Percentiles rank a stretch among this genome's conserved stretches.
Evolutionary conservation across 1,284 basidiomycete species (phyloP).

Genomic region (Cryptococcus sp.): DNA sequence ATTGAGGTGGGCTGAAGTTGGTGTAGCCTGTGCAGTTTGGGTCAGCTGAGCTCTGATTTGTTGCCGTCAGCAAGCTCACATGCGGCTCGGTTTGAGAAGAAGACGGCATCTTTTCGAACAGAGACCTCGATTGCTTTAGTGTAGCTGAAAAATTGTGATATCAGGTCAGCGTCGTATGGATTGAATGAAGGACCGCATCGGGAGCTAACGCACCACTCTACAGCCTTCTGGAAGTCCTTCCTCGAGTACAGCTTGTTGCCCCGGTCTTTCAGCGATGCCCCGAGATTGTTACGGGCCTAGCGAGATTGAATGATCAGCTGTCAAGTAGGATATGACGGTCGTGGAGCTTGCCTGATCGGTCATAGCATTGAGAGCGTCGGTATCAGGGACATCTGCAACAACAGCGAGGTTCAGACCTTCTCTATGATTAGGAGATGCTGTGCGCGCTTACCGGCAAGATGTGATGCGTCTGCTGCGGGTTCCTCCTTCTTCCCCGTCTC

Average conservation of each 20-base stretch:
- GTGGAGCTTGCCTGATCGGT: slow-evolving; percentile 27
- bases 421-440: background rate
- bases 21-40: slow-evolving; percentile 69
- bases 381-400: slow-evolving; percentile 39
- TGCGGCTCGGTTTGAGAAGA: slow-evolving; percentile 96
- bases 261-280: slow-evolving; percentile 78
- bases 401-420: background rate
- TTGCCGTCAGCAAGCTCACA: slow-evolving; percentile 64
- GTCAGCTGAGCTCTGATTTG: too few species aligned
- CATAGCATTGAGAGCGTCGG: slow-evolving; percentile 37
- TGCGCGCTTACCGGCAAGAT: slow-evolving; percentile 25
- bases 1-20: slow-evolving; percentile 81
- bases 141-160: slow-evolving; percentile 58
- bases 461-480: slow-evolving; percentile 38
- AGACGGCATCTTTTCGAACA: slow-evolving; percentile 86
- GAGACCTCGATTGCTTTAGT: slow-evolving; percentile 86
- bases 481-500: slow-evolving; percentile 17
- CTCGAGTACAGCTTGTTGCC: slow-evolving; percentile 88
- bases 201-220: slow-evolving; percentile 58
- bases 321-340: background rate
- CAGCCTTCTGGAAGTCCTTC: slow-evolving; percentile 75
- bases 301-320: background rate
- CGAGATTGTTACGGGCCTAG: slow-evolving; percentile 74
- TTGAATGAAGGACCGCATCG: background rate
- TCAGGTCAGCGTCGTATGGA: background rate